These are phyloP conservation scores for Psophocarpus tetragonolobus DNA, from an alignment of 306 rosid species.

Conservation along the genomic window DNA sequence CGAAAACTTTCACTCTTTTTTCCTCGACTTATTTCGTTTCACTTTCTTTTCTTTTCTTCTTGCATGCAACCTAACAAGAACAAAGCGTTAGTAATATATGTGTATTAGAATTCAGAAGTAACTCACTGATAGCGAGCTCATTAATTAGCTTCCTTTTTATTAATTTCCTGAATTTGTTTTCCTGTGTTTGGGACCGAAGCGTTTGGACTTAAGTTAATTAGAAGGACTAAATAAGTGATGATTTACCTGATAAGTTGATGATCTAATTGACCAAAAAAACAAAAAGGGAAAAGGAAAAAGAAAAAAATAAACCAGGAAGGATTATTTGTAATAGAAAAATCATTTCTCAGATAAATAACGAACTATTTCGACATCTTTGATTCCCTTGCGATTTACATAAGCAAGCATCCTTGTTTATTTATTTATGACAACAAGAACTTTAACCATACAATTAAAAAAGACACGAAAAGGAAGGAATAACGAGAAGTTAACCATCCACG, in stretches of 20 bases:
- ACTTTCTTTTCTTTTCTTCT: too few species aligned
- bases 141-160: neutral
- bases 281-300: neutral
- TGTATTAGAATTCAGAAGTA: too few species aligned
- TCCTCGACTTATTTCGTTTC: too few species aligned
- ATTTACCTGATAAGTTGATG: neutral
- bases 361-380: constrained; percentile 3
- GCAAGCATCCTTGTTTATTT: neutral
- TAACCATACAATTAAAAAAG: neutral
- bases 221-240: neutral
- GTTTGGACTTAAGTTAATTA: neutral
- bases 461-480: constrained; percentile 9
- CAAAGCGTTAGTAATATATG: too few species aligned
- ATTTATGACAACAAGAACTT: neutral
- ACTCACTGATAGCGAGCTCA: too few species aligned
- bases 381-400: constrained; percentile 8
- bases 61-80: too few species aligned
- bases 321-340: neutral
- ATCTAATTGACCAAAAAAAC: neutral
- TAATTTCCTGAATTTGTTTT: neutral
- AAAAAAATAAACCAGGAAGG: neutral
- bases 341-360: neutral
- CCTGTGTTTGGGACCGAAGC: neutral
- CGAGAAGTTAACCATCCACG: constrained; percentile 33
- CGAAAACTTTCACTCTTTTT: too few species aligned